A percentile compares a stretch with the other conserved stretches of the same genome.
phyloP scores from a whole-genome alignment of 2,329 filamentous ascomycete species.

The Colletotrichum coccodes region DNA sequence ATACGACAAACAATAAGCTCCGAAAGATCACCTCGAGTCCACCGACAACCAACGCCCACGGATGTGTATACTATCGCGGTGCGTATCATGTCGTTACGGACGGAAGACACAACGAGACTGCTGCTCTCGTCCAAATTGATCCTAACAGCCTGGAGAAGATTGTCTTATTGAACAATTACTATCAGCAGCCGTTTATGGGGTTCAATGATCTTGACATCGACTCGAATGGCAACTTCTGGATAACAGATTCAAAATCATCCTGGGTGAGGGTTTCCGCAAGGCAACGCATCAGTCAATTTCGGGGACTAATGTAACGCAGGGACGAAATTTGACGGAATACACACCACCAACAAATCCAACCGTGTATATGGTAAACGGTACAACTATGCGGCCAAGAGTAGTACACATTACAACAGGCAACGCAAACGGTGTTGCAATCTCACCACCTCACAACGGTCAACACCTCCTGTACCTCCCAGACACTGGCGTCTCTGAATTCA shows the following conservation, averaged over 20 bases:
- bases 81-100: constrained; percentile 5
- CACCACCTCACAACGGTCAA: background rate
- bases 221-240: constrained; percentile 1
- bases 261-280: background rate
- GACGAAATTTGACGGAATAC: background rate
- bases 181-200: constrained; percentile 4
- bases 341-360: background rate
- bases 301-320: background rate
- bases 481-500: constrained; percentile 10
- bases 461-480: background rate
- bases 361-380: constrained; percentile 9
- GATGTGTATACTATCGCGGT: constrained; percentile 4
- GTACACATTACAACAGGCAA: constrained; percentile 9
- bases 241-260: constrained; percentile 1
- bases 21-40: background rate
- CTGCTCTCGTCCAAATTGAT: background rate
- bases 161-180: constrained; percentile 6
- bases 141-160: background rate
- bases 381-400: constrained; percentile 4
- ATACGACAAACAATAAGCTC: constrained; percentile 2
- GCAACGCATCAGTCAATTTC: background rate
- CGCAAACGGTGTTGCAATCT: constrained; percentile 6
- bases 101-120: background rate
- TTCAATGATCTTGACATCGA: constrained; percentile 15
- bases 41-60: background rate